Percentiles rank a stretch among this genome's conserved stretches.
Evolutionary conservation across 306 rosid species (phyloP).

Genomic region (Prunus armeniaca): DNA sequence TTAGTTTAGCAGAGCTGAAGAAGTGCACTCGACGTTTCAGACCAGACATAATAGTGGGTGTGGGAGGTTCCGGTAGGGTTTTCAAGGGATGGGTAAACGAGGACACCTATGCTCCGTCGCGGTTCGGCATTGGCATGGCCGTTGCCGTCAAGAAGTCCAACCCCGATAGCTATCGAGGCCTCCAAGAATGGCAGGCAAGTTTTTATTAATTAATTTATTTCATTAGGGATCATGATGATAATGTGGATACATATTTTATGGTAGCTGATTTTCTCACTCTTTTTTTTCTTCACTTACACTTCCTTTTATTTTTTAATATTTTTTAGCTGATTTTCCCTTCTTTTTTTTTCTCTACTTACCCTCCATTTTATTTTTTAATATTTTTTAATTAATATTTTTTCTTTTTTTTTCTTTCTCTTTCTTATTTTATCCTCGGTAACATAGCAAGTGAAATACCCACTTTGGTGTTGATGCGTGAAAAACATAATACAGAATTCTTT

Average conservation of each 20-base stretch:
- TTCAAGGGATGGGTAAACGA: slow-evolving; percentile 87
- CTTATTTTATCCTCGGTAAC: no score
- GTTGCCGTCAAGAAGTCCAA: slow-evolving; percentile 81
- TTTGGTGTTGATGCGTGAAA: no score
- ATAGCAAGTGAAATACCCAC: no score
- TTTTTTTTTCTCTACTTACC: no score
- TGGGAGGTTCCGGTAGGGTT: slow-evolving; percentile 89
- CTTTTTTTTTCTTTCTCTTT: no score
- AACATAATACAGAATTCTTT: no score
- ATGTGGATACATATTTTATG: background rate
- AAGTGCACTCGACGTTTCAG: slow-evolving; percentile 70
- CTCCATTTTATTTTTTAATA: no score
- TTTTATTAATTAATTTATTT: background rate
- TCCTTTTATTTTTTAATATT: no score
- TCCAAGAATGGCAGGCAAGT: slow-evolving; percentile 69
- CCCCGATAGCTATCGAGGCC: slow-evolving; percentile 46
- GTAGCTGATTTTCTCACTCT: no score
- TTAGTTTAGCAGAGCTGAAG: slow-evolving; percentile 57
- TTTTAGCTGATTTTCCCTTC: no score
- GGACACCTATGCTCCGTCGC: slow-evolving; percentile 53
- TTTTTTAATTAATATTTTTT: no score
- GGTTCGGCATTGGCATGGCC: slow-evolving; percentile 60
- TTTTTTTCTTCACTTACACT: no score
- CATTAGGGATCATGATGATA: background rate
- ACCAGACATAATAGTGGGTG: slow-evolving; percentile 66